Conservation (phyloP, 371 early-diverging fungal genomes). For the Mortierella sp. region DNA sequence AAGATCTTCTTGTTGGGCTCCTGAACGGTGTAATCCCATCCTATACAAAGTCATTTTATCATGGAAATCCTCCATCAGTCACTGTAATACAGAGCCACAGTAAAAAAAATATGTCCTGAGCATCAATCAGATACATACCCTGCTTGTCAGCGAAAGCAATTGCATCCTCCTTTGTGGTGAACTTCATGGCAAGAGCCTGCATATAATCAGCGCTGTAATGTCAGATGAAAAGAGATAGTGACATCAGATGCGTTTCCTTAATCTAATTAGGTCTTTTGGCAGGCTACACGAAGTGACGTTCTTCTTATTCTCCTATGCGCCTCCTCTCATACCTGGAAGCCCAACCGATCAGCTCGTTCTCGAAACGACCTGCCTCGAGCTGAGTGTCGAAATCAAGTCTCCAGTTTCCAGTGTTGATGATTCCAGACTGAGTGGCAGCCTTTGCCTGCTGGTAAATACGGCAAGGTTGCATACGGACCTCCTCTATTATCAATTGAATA, state of each 20-base stretch:
- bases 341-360: constrained; percentile 97
- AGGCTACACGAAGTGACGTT: neutral
- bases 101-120: neutral
- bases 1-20: constrained; percentile 83
- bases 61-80: neutral
- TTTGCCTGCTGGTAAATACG: constrained; percentile 89
- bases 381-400: constrained; percentile 90
- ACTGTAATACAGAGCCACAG: neutral
- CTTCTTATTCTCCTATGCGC: neutral
- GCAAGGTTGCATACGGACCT: constrained; percentile 76
- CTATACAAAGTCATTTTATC: constrained; percentile 41
- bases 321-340: constrained; percentile 77
- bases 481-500: constrained; percentile 57
- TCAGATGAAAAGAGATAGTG: constrained; percentile 9
- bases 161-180: constrained; percentile 89
- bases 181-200: constrained; percentile 89
- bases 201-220: constrained; percentile 80
- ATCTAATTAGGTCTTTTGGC: neutral
- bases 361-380: constrained; percentile 86
- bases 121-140: constrained; percentile 61
- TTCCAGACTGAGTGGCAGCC: constrained; percentile 90
- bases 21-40: constrained; percentile 90
- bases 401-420: constrained; percentile 85
- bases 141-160: constrained; percentile 94
- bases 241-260: constrained; percentile 1